These are phyloP conservation scores for Calonectria hongkongensis DNA, from an alignment of 2,329 filamentous ascomycete genomes.

Conservation along the genomic window DNA sequence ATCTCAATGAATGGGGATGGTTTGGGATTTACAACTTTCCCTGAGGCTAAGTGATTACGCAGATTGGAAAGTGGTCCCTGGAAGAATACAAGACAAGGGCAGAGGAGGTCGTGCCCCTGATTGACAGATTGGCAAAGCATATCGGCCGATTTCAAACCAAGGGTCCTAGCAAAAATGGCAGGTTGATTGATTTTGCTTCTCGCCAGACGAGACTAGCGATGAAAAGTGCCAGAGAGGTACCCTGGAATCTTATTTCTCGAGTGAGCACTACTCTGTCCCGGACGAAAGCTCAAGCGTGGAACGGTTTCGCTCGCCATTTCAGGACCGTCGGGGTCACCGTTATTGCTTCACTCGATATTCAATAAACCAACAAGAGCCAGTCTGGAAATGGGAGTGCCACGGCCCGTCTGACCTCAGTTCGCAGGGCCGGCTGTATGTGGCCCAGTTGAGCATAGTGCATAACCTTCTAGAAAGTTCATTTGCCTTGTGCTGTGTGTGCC, in stretches of 20 bases:
- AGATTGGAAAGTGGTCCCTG: slow-evolving; percentile 14
- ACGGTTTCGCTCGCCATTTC: background rate
- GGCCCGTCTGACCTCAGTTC: slow-evolving; percentile 23
- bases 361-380: slow-evolving; percentile 22
- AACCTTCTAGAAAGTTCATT: slow-evolving; percentile 29
- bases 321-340: slow-evolving; percentile 10
- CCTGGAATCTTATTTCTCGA: slow-evolving; percentile 1
- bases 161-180: slow-evolving; percentile 16
- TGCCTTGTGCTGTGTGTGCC: slow-evolving; percentile 5
- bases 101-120: background rate
- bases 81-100: background rate
- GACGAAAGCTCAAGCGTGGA: background rate
- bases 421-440: slow-evolving; percentile 1
- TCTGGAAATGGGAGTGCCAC: background rate
- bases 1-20: background rate
- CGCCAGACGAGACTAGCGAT: slow-evolving; percentile 6
- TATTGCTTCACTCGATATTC: slow-evolving; percentile 23
- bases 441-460: slow-evolving; percentile 25
- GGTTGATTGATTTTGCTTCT: slow-evolving; percentile 20
- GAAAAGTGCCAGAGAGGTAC: slow-evolving; percentile 16
- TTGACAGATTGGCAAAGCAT: background rate
- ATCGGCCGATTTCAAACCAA: slow-evolving; percentile 11
- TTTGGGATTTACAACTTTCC: background rate
- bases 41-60: slow-evolving; percentile 13
- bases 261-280: background rate